Evolutionary conservation across 352 stramenopile genomes (phyloP).

Genomic region (Phytophthora tubulina): DNA sequence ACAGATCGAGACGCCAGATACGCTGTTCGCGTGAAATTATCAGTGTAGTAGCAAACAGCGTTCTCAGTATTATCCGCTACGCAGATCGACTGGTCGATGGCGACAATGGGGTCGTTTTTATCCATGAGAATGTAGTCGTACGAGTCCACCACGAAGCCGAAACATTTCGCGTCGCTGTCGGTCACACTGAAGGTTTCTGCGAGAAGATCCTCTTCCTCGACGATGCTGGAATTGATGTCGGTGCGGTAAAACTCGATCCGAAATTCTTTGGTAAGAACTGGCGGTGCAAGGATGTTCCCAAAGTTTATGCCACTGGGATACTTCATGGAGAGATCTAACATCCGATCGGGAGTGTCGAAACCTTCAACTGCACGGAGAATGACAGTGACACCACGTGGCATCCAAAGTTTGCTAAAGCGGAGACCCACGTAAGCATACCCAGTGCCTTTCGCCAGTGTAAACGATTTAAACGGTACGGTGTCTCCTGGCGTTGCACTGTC

Average conservation of each 20-base stretch:
- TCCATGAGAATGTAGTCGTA: slow-evolving; percentile 57
- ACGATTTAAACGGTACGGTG: slow-evolving; percentile 47
- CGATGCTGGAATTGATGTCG: slow-evolving; percentile 8
- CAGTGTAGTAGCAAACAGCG: slow-evolving; percentile 60
- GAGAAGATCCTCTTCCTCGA: slow-evolving; percentile 6
- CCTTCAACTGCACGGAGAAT: slow-evolving; percentile 58
- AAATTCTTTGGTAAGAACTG: slow-evolving; percentile 59
- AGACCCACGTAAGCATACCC: slow-evolving; percentile 61
- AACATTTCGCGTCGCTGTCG: slow-evolving; percentile 47
- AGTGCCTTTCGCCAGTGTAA: slow-evolving; percentile 58
- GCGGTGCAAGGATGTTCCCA: slow-evolving; percentile 35
- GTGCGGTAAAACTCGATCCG: slow-evolving; percentile 67
- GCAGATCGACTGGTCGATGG: slow-evolving; percentile 53
- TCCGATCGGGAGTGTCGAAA: slow-evolving; percentile 39
- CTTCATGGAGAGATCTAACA: slow-evolving; percentile 50
- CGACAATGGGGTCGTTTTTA: slow-evolving; percentile 41
- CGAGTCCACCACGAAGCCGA: slow-evolving; percentile 58
- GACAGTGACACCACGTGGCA: slow-evolving; percentile 49
- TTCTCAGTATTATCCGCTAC: slow-evolving; percentile 66
- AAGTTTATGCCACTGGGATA: slow-evolving; percentile 44
- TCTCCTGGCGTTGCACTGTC: slow-evolving; percentile 43
- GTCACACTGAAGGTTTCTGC: slow-evolving; percentile 29
- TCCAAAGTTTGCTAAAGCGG: slow-evolving; percentile 56
- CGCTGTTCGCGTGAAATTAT: slow-evolving; percentile 29
- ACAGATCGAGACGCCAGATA: slow-evolving; percentile 50